Evolutionary conservation across 2,329 filamentous ascomycete species (phyloP).

Genomic region (Fusarium goolgardi): DNA sequence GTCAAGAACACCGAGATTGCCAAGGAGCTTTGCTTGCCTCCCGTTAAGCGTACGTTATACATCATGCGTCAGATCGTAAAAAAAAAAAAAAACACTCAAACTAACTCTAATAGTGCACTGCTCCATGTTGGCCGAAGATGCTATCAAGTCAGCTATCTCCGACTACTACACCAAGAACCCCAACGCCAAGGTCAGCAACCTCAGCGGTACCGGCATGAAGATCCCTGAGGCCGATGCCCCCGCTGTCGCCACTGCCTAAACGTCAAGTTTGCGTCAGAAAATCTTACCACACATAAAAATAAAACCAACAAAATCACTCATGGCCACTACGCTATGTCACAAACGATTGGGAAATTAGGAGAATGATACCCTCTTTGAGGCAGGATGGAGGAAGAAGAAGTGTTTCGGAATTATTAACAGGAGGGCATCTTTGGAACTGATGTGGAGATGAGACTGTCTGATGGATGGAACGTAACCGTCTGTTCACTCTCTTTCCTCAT

Average conservation of each 20-base stretch:
- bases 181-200: slow-evolving; percentile 75
- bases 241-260: slow-evolving; percentile 49
- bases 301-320: slow-evolving; percentile 9
- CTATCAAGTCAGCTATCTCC: slow-evolving; percentile 89
- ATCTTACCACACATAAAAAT: slow-evolving; percentile 21
- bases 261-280: not conserved
- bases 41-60: slow-evolving; percentile 79
- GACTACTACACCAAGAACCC: slow-evolving; percentile 95
- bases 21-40: slow-evolving; percentile 90
- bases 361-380: slow-evolving; percentile 46
- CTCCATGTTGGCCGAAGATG: slow-evolving; percentile 91
- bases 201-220: slow-evolving; percentile 78
- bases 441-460: slow-evolving; percentile 23
- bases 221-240: slow-evolving; percentile 68
- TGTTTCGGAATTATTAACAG: slow-evolving; percentile 11
- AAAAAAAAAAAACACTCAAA: slow-evolving; percentile 3
- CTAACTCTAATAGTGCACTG: slow-evolving; percentile 76
- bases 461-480: slow-evolving; percentile 21
- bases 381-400: slow-evolving; percentile 34
- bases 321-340: slow-evolving; percentile 13
- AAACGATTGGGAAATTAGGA: slow-evolving; percentile 38
- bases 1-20: slow-evolving; percentile 99
- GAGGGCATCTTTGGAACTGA: slow-evolving; percentile 20
- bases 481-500: slow-evolving; percentile 28
- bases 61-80: slow-evolving; percentile 18